These are phyloP conservation scores for Podaxis mareebaensis DNA, from an alignment of 768 basidiomycete species.

Conservation along the genomic window DNA sequence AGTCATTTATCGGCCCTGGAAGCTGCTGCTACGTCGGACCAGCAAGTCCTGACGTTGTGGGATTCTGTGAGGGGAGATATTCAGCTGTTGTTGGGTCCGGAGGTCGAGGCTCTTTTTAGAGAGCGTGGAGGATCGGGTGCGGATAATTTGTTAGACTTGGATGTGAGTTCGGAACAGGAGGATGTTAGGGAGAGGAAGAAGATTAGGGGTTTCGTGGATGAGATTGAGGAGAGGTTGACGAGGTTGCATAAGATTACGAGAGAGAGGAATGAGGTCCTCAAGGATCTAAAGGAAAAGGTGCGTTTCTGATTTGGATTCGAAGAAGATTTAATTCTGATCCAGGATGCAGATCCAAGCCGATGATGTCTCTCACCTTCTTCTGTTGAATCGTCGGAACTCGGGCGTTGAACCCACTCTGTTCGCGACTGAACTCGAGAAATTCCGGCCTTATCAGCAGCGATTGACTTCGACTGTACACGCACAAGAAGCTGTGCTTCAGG, in stretches of 20 bases:
- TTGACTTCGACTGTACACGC: slow-evolving; percentile 76
- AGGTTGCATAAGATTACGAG: slow-evolving; percentile 79
- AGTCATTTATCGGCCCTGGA: slow-evolving; percentile 59
- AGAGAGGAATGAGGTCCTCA: slow-evolving; percentile 84
- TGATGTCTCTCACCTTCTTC: slow-evolving; percentile 92
- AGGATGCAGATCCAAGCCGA: slow-evolving; percentile 80
- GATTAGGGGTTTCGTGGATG: slow-evolving; percentile 64
- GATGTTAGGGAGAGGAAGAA: slow-evolving; percentile 69
- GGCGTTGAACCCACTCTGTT: slow-evolving; percentile 87
- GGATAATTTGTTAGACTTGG: slow-evolving; percentile 61
- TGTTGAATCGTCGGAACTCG: slow-evolving; percentile 85
- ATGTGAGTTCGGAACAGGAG: slow-evolving; percentile 58
- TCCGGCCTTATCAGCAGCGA: slow-evolving; percentile 86
- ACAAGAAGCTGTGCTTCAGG: slow-evolving; percentile 72
- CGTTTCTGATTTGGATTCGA: background rate
- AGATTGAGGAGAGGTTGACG: slow-evolving; percentile 78
- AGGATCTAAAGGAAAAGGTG: slow-evolving; percentile 96
- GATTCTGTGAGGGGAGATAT: slow-evolving; percentile 67
- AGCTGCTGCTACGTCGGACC: slow-evolving; percentile 77
- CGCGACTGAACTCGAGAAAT: slow-evolving; percentile 93
- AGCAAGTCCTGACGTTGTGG: slow-evolving; percentile 76
- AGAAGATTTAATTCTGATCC: background rate
- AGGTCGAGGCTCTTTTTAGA: slow-evolving; percentile 63
- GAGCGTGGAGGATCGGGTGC: slow-evolving; percentile 43
- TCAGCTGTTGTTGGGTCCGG: slow-evolving; percentile 54